These are phyloP conservation scores for Pseudocercospora fuligena DNA, from an alignment of 2,329 filamentous ascomycete species.

Conservation along the genomic window DNA sequence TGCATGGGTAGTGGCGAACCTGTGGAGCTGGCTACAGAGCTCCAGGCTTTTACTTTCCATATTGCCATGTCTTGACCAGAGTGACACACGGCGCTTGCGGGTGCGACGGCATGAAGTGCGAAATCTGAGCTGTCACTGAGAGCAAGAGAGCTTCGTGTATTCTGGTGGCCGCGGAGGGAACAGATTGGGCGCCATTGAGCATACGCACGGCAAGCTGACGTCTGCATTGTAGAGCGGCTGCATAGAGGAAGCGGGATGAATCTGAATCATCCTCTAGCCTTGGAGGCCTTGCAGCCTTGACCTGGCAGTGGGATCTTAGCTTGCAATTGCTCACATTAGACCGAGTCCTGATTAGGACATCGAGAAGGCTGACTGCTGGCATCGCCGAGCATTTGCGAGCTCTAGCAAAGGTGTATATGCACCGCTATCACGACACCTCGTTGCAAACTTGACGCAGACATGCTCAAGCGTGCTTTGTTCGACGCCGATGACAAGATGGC, in stretches of 20 bases:
- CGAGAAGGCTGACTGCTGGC: neutral
- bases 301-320: neutral
- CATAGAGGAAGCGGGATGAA: neutral
- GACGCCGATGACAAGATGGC: neutral
- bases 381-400: conserved; percentile 2
- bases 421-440: neutral
- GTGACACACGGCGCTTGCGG: conserved; percentile 30
- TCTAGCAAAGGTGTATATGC: neutral
- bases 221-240: conserved; percentile 4
- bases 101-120: conserved; percentile 12
- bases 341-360: neutral
- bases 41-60: conserved; percentile 14
- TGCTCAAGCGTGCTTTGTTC: neutral
- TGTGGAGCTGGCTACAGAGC: conserved; percentile 15
- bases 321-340: neutral
- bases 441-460: neutral
- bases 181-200: neutral
- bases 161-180: neutral
- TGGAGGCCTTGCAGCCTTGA: neutral
- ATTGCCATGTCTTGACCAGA: conserved; percentile 19
- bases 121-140: neutral
- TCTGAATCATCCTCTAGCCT: neutral
- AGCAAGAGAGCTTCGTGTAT: neutral
- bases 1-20: conserved; percentile 23
- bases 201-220: neutral